Percentiles rank a stretch among this genome's conserved stretches.
Conservation (phyloP, 2,329 filamentous ascomycete genomes). For the Fusarium guadeloupense region DNA sequence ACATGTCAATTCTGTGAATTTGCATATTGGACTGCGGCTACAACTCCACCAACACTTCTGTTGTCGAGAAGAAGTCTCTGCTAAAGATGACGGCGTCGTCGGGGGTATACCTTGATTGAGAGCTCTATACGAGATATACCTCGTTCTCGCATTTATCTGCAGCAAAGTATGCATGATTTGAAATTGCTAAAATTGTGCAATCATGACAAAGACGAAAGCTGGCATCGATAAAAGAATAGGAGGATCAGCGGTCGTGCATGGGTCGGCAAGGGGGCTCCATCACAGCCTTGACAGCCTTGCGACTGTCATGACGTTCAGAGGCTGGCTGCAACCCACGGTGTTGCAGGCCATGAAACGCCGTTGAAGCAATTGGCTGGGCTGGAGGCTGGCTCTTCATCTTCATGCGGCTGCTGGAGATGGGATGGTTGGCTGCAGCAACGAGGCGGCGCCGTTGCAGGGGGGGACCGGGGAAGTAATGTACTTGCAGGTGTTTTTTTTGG, state of each 20-base stretch:
- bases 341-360: slow-evolving; percentile 35
- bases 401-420: slow-evolving; percentile 27
- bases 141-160: slow-evolving; percentile 16
- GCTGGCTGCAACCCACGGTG: slow-evolving; percentile 24
- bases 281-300: slow-evolving; percentile 24
- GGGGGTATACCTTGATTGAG: slow-evolving; percentile 10
- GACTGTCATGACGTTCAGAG: slow-evolving; percentile 21
- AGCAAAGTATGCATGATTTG: neutral
- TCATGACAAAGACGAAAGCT: slow-evolving; percentile 2
- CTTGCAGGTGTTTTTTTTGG: slow-evolving; percentile 1
- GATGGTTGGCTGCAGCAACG: slow-evolving; percentile 34
- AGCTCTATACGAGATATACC: slow-evolving; percentile 4
- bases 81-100: slow-evolving; percentile 2
- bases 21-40: neutral
- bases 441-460: slow-evolving; percentile 31
- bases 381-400: slow-evolving; percentile 5
- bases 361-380: slow-evolving; percentile 16
- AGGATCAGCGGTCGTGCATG: slow-evolving; percentile 33
- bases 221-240: slow-evolving; percentile 33
- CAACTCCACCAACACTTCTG: neutral
- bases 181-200: neutral
- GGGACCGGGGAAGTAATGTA: slow-evolving; percentile 7
- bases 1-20: slow-evolving; percentile 10
- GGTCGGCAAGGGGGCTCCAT: slow-evolving; percentile 12
- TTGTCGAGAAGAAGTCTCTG: neutral